A percentile compares a stretch with the other conserved stretches of the same genome.
phyloP scores from a whole-genome alignment of 1,284 basidiomycete genomes.

The Peniophora sp. region DNA sequence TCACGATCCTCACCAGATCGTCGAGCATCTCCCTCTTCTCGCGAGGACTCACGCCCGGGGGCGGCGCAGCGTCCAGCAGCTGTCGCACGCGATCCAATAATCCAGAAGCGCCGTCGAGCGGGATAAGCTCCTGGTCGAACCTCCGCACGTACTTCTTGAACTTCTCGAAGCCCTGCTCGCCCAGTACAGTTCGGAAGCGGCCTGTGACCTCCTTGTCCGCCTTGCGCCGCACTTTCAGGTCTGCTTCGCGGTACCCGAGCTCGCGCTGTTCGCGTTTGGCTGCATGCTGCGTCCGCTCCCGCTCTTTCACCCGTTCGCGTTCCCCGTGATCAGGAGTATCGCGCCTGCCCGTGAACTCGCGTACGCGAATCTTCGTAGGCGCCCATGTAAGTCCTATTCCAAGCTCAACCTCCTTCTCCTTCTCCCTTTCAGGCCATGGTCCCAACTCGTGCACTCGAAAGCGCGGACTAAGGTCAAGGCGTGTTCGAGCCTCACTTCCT shows the following conservation, averaged over 20 bases:
- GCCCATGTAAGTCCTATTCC: slow-evolving; percentile 16
- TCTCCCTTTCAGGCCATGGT: not conserved
- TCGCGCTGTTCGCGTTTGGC: slow-evolving; percentile 4
- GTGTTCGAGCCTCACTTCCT: not conserved
- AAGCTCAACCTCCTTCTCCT: slow-evolving; percentile 12
- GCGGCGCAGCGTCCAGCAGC: slow-evolving; percentile 41
- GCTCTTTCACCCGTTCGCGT: slow-evolving; percentile 7
- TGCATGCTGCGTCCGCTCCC: slow-evolving; percentile 2
- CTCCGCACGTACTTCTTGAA: slow-evolving; percentile 57
- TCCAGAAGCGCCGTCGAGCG: slow-evolving; percentile 63
- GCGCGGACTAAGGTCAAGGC: slow-evolving; percentile 6
- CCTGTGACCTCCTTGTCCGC: slow-evolving; percentile 43
- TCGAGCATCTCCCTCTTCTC: slow-evolving; percentile 47
- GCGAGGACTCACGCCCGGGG: slow-evolving; percentile 32
- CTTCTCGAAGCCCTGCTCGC: slow-evolving; percentile 49
- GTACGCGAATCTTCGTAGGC: slow-evolving; percentile 14
- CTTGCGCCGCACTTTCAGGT: slow-evolving; percentile 2
- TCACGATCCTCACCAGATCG: slow-evolving; percentile 54
- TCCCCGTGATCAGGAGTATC: slow-evolving; percentile 2
- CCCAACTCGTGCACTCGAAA: too few species aligned
- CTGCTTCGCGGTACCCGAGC: slow-evolving; percentile 2
- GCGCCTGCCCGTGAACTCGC: slow-evolving; percentile 10
- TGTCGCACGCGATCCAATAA: slow-evolving; percentile 55
- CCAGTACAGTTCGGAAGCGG: slow-evolving; percentile 52
- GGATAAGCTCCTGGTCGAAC: slow-evolving; percentile 66